Evolutionary conservation across 2,329 filamentous ascomycete genomes (phyloP).

Genomic region (Trichocomaceae sp.): DNA sequence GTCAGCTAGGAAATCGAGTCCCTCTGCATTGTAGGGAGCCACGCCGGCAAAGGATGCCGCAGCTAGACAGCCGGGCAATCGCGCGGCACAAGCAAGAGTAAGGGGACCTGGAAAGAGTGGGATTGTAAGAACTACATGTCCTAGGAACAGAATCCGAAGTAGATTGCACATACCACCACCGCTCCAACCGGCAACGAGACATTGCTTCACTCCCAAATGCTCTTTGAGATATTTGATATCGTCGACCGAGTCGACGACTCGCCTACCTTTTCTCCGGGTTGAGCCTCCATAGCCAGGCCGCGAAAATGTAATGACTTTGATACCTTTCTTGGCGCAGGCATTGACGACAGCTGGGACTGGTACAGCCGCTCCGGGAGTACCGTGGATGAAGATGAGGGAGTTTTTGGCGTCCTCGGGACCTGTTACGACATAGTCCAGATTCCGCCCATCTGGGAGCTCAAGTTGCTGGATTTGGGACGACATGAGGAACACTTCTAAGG

Average conservation of each 20-base stretch:
- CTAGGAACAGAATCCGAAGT: not conserved
- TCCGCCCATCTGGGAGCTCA: constrained; percentile 4
- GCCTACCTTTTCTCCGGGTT: not conserved
- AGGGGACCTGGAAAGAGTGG: not conserved
- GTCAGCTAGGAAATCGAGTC: constrained; percentile 1
- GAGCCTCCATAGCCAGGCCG: constrained; percentile 8
- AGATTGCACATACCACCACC: constrained; percentile 4
- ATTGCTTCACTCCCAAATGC: constrained; percentile 3
- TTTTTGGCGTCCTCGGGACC: constrained; percentile 1
- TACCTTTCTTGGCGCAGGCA: constrained; percentile 5
- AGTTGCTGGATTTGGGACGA: not conserved
- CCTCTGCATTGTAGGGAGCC: not conserved
- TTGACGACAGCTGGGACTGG: not conserved
- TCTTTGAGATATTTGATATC: constrained; percentile 3
- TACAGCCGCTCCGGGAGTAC: not conserved
- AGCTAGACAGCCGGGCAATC: constrained; percentile 1
- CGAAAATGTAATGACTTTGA: constrained; percentile 3
- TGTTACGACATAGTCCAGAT: not conserved
- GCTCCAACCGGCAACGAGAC: constrained; percentile 5
- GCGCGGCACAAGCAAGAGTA: constrained; percentile 6
- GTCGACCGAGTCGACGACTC: not conserved
- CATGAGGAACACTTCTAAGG: not conserved
- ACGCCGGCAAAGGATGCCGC: constrained; percentile 3
- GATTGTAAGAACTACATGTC: not conserved
- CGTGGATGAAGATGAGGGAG: constrained; percentile 5